Evolutionary conservation across 2,329 filamentous ascomycete genomes (phyloP).

Genomic region (Aspergillus glaucus): DNA sequence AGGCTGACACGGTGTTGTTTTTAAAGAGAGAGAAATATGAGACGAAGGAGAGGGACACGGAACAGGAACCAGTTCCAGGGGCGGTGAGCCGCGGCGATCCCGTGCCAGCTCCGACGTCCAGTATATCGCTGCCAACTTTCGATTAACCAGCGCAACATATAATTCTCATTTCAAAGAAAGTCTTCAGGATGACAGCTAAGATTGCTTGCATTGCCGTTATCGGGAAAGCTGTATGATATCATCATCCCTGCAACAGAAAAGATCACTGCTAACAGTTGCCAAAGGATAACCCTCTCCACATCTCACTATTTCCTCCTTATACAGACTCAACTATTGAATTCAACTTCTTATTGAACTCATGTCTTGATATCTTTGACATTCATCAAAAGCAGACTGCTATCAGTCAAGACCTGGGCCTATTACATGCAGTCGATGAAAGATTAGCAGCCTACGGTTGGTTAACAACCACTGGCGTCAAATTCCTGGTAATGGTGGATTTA

Average conservation of each 20-base stretch:
- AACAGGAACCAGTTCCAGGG: constrained; percentile 4
- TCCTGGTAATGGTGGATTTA: constrained; percentile 88
- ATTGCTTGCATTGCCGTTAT: constrained; percentile 93
- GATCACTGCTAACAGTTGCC: constrained; percentile 4
- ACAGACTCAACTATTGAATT: constrained; percentile 66
- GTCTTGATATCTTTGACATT: constrained; percentile 81
- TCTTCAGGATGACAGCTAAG: constrained; percentile 50
- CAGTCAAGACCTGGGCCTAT: constrained; percentile 80
- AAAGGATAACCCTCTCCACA: constrained; percentile 93
- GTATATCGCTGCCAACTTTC: too few species aligned
- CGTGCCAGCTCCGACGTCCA: not conserved
- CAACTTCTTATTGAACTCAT: constrained; percentile 52
- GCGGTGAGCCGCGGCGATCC: not conserved
- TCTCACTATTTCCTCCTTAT: constrained; percentile 78
- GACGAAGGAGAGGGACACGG: constrained; percentile 8
- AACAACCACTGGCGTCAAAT: constrained; percentile 89
- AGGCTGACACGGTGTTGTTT: constrained; percentile 3
- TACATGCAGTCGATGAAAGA: constrained; percentile 90
- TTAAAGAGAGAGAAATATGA: constrained; percentile 2
- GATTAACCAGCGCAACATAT: too few species aligned
- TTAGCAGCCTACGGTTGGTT: constrained; percentile 93
- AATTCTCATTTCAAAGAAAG: too few species aligned
- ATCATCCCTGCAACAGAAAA: not conserved
- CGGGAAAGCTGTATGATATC: constrained; percentile 69
- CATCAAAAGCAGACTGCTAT: constrained; percentile 66